Conservation (phyloP, 441 rosid species). For the Mallotus japonicus region DNA sequence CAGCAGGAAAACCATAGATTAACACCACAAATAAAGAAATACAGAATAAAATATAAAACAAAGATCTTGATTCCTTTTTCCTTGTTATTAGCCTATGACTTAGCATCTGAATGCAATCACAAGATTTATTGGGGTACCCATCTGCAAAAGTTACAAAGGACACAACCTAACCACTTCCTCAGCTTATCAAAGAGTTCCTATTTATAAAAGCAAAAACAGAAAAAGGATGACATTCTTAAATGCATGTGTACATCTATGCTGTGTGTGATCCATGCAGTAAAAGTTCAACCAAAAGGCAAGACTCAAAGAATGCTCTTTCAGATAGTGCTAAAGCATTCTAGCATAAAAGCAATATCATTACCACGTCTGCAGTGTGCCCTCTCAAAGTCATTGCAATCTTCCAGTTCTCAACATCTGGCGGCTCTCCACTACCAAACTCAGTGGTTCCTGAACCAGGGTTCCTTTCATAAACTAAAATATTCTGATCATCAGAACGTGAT, state of each 20-base stretch:
- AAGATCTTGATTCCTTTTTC: neutral
- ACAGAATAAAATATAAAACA: constrained; percentile 5
- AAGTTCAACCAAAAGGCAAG: neutral
- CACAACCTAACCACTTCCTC: neutral
- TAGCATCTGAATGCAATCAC: neutral
- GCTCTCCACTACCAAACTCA: constrained; percentile 97
- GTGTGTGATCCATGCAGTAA: neutral
- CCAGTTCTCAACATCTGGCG: constrained; percentile 98
- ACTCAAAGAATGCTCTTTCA: neutral
- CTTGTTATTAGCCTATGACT: neutral
- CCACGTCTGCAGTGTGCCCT: constrained; percentile 99
- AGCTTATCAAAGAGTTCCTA: neutral
- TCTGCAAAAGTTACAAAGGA: neutral
- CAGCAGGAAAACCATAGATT: constrained; percentile 8
- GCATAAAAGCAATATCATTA: constrained; percentile 42
- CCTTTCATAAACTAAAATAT: constrained; percentile 81
- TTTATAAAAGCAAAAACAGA: neutral
- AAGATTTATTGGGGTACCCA: neutral
- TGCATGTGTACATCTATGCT: neutral
- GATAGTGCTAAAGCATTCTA: neutral
- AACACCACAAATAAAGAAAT: neutral
- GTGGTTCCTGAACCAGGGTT: constrained; percentile 98
- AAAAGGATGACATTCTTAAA: neutral
- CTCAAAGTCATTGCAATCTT: constrained; percentile 92
- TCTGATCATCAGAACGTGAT: constrained; percentile 97